Base-by-base conservation (phyloP, 345 rosid genomes). In the Lumnitzera littorea region DNA sequence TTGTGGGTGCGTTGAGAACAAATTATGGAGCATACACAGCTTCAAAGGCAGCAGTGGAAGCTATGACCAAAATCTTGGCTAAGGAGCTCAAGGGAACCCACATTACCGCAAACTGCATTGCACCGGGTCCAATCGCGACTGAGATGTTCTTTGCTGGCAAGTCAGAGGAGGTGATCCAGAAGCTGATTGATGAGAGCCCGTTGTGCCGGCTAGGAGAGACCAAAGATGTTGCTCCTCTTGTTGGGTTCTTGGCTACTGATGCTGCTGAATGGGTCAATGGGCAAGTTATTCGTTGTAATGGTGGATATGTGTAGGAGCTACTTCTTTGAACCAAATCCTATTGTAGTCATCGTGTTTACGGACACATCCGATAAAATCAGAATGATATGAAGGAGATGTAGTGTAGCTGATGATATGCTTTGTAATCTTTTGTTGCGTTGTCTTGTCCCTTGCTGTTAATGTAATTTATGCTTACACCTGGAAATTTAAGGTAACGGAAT, bases 71-170 rank as follows among this genome's bases (percentile, higher is more conserved):
- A 60, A 67, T 67, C 20, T 55, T 67, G 10, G 70, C 70, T 20
- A 67, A 67, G 64, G 70, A 67, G 55, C 70, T 67, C 65, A 67
- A 49, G 65, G 70, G 70, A 31, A 67, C 64, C 10, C 13, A 20
- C 46, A 60, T 67, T 31, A 60, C 65, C 7, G 64, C 63, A 15
- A 67, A 54, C 50, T 48, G 60, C 2, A 60, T 67, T 3, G 56
- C 60, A 6, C 64, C 65, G 7, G 25, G 70, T 20, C 60, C 65
- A 15, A 53, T 53, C 15, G 60, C 54, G 16, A 67, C 60, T 4
- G 56, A 67, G 24, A 43, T 67, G 65, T 58, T 67, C 54, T 67
- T 53, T 2, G 55, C 31, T 5, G 70, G 70, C n/a, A 67, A 61
- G 55, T 11, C 60, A 1, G 48, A 60, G 70, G 70, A 67, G 60